Base-by-base conservation (phyloP, 129 eudicot genomes). In the Escallonia rubra region DNA sequence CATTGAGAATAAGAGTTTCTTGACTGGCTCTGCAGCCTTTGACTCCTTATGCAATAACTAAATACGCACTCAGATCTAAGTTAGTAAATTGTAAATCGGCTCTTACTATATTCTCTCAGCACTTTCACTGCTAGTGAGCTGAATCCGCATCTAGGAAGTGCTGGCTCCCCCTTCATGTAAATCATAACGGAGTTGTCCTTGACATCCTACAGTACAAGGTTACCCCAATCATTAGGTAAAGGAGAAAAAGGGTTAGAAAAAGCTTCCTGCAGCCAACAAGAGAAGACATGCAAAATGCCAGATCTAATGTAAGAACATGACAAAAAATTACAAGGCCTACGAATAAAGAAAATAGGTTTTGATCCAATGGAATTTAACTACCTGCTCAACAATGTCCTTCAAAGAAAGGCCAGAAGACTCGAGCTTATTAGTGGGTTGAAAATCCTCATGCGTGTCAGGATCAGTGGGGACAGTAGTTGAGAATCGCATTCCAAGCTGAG, bases 111-210 rank as follows among this genome's bases (percentile, higher is more conserved):
- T 77, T 82, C 96, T 16, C 79, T 79, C 71, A 94, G 72, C 41
- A 94, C 99, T 80, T 94, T 85, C 68, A 94, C 96, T 41, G 99
- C 99, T 62, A 94, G 75, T 49, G 99, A 84, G 84, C 99, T 94
- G 82, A 94, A 94, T 60, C 99, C 99, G 74, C 99, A 94, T 6
- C 90, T 90, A 12, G 99, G 99, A 73, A 72, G 78, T 14, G 87
- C 97, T 6, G 99, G 99, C 67, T 82, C 87, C 77, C 99, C 99
- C 80, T 94, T 94, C 97, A 94, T 94, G 78, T 94, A 94, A 70
- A 94, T 76, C 99, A 94, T 94, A 70, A 94, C 97, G 23, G 82
- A 81, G 69, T 94, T 83, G 51, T 85, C 96, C 81, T 94, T 94
- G 13, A 94, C 83, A 85, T 94, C 99, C 99, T 94, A 86, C 56